Base-by-base conservation (phyloP, 495 filamentous ascomycete genomes). In the Neurospora sp. region DNA sequence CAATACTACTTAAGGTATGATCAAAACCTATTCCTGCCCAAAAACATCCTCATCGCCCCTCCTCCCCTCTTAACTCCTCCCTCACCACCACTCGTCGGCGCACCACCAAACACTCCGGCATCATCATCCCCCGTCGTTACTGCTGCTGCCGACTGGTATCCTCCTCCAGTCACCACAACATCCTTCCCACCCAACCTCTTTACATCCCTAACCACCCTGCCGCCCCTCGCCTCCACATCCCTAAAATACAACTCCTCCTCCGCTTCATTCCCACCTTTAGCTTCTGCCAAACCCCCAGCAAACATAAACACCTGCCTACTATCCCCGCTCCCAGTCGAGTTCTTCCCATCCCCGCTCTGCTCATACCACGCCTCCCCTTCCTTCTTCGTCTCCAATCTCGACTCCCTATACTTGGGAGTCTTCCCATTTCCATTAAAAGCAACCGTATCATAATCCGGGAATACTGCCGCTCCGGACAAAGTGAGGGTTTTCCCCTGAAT, bases 281-380 rank as follows among this genome's bases (percentile, higher is more conserved):
- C 42, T 20, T 61, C 72, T 27, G 27, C 27, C 27, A 27, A 1
- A 77, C 61, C 8, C 77, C 81, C 8, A 27, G 79, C 80, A 65
- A 91, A 89, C 2, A 75, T 78, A 72, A 91, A 89, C 7, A 82
- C 80, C 78, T 91, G 90, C 48, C 79, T 81, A 2, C 87, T 86
- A 41, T 80, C 84, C 0, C 90, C 90, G 61, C 78, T 87, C 16
- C 85, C 85, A 39, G 76, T 82, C 27, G 85, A 85, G 20, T 74
- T 82, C 65, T 78, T 86, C 38, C 81, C 80, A 31, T 84, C 84
- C 0, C 83, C 86, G 0, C 77, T 82, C 74, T 81, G 81, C 18
- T 83, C 75, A 73, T 89, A 91, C 39, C 71, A 74, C 10, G 89
- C 89, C 9, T 79, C 84, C 20, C 89, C 90, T 40, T 88, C 86